These are phyloP conservation scores for Phanerodontia chrysosporium DNA, from an alignment of 768 basidiomycete species.

Conservation along the genomic window DNA sequence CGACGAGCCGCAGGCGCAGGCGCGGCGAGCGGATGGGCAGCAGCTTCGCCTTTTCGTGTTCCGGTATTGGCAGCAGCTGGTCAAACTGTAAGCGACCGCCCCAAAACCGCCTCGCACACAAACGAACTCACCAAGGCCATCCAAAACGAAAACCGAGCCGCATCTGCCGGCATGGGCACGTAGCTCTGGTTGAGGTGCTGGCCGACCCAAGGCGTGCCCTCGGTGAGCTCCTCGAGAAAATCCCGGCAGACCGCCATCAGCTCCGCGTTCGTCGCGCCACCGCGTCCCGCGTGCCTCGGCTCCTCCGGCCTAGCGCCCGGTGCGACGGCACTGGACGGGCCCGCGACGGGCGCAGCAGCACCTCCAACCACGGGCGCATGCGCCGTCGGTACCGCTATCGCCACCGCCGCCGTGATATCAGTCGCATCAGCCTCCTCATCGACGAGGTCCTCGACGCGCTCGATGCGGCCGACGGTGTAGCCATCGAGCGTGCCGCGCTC, in stretches of 20 bases:
- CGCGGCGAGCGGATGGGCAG: slow-evolving; percentile 76
- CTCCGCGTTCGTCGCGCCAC: slow-evolving; percentile 22
- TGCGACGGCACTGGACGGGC: neutral
- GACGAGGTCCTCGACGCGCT: slow-evolving; percentile 32
- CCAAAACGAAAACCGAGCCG: slow-evolving; percentile 79
- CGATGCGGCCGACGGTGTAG: slow-evolving; percentile 82
- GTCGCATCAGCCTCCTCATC: slow-evolving; percentile 17
- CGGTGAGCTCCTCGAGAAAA: slow-evolving; percentile 57
- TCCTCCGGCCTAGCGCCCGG: neutral
- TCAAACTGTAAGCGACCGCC: neutral
- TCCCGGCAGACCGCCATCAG: slow-evolving; percentile 52
- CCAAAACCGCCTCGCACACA: neutral
- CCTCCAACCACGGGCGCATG: neutral
- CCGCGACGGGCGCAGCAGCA: neutral
- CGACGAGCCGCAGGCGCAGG: slow-evolving; percentile 77
- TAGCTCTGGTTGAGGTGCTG: slow-evolving; percentile 66
- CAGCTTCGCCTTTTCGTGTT: slow-evolving; percentile 83
- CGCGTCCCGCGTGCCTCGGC: neutral
- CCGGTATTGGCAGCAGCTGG: slow-evolving; percentile 81
- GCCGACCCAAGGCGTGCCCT: slow-evolving; percentile 89
- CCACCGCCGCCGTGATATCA: slow-evolving; percentile 3
- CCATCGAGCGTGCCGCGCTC: slow-evolving; percentile 85
- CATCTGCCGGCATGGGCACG: slow-evolving; percentile 71
- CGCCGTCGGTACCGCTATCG: slow-evolving; percentile 1
- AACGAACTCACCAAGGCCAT: slow-evolving; percentile 59